phyloP scores from a whole-genome alignment of 2,329 filamentous ascomycete species.

The Fusarium chlamydosporum region DNA sequence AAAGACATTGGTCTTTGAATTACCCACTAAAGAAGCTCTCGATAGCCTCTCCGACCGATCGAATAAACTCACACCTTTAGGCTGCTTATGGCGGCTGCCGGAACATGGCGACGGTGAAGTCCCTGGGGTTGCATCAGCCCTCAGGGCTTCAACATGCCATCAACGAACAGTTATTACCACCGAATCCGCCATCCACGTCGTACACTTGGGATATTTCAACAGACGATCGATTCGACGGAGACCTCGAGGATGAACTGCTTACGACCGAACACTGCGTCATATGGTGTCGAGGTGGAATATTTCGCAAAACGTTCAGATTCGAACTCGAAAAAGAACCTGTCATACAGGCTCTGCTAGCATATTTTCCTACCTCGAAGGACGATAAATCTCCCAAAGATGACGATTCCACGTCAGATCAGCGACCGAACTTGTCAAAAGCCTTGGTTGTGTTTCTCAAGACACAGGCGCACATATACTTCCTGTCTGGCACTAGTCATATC shows the following conservation, averaged over 20 bases:
- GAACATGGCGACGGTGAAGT: slow-evolving; percentile 89
- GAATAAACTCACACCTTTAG: slow-evolving; percentile 7
- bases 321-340: slow-evolving; percentile 88
- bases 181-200: slow-evolving; percentile 72
- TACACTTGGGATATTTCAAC: slow-evolving; percentile 82
- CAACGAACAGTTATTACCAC: slow-evolving; percentile 80
- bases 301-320: slow-evolving; percentile 89
- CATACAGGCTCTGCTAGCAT: slow-evolving; percentile 86
- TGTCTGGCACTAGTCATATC: slow-evolving; percentile 88
- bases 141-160: slow-evolving; percentile 86
- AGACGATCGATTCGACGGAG: slow-evolving; percentile 57
- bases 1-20: background rate
- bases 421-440: slow-evolving; percentile 69
- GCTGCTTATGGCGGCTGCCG: slow-evolving; percentile 54
- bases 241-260: slow-evolving; percentile 82
- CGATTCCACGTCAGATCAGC: slow-evolving; percentile 31
- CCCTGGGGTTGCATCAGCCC: slow-evolving; percentile 91
- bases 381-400: slow-evolving; percentile 36
- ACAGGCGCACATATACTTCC: slow-evolving; percentile 93
- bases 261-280: slow-evolving; percentile 82
- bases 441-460: slow-evolving; percentile 92
- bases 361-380: slow-evolving; percentile 74
- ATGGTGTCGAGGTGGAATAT: slow-evolving; percentile 88
- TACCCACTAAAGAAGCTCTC: slow-evolving; percentile 8
- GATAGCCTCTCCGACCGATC: slow-evolving; percentile 7